A percentile compares a stretch with the other conserved stretches of the same genome.
Evolutionary conservation across 208 protist genomes (phyloP).

Genomic region (Porcisia deanei): DNA sequence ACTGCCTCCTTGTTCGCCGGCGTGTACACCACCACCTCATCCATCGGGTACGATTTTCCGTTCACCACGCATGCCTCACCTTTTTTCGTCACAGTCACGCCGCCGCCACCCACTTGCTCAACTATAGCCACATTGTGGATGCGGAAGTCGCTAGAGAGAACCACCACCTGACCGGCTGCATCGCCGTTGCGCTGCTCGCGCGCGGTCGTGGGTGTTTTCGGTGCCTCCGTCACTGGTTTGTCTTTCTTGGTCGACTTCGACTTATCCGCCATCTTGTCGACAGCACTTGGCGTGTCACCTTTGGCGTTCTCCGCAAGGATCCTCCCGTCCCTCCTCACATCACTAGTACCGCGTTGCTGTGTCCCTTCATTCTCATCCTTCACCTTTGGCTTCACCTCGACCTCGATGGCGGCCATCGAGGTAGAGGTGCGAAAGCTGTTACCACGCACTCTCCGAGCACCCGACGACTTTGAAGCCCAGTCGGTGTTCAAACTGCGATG

Average conservation of each 20-base stretch:
- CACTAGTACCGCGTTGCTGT: slow-evolving; percentile 10
- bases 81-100: slow-evolving; percentile 19
- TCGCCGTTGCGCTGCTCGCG: slow-evolving; percentile 4
- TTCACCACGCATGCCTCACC: slow-evolving; percentile 26
- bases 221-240: slow-evolving; percentile 19
- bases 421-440: slow-evolving; percentile 30
- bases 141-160: slow-evolving; percentile 27
- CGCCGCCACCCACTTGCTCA: slow-evolving; percentile 2
- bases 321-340: slow-evolving; percentile 22
- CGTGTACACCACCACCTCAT: slow-evolving; percentile 41
- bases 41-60: slow-evolving; percentile 30
- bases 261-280: background rate
- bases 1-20: slow-evolving; percentile 13
- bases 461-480: slow-evolving; percentile 1
- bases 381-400: background rate
- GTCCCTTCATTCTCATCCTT: background rate
- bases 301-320: background rate
- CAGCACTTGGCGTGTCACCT: background rate
- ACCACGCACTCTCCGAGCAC: background rate
- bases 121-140: slow-evolving; percentile 31
- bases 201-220: slow-evolving; percentile 21
- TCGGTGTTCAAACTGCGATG: slow-evolving; percentile 21
- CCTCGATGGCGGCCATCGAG: slow-evolving; percentile 6
- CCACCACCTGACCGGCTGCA: background rate
- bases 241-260: slow-evolving; percentile 24